Base-by-base conservation (phyloP, 2,329 filamentous ascomycete species). In the Ilyonectria robusta region DNA sequence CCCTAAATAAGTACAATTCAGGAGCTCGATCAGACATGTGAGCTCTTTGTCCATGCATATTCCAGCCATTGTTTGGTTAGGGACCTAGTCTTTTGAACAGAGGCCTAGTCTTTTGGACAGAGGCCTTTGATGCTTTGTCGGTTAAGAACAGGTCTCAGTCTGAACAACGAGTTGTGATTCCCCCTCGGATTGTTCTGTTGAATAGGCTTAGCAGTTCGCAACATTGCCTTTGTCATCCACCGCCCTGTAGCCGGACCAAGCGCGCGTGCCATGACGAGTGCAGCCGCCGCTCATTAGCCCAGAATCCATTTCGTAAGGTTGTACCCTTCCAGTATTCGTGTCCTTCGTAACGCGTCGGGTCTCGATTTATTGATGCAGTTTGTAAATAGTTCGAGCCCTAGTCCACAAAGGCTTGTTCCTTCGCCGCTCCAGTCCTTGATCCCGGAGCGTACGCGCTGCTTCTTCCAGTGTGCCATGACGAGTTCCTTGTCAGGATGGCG, bases 61-160 rank as follows among this genome's bases (percentile, higher is more conserved):
- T 29, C 44, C 23, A 10, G 6, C 9, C 4, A 6, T 19, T 21
- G 6, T 40, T 40, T 31, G 35, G 10, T 5, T 48, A 40, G 11
- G 21, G 26, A 26, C 15, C 15, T 53, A 29, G 44, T 33, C 48
- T 56, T 33, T 10, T 50, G 53, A 50, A 50, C 59, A 42, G 29
- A 8, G 51, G 19, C 26, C 17, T 21, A 29, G 44, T 33, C 48
- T 56, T 33, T 10, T 50, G 53, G 44, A 50, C 59, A 42, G 29
- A 8, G 51, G 19, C 26, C 17, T 21, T 56, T 23, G 42, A 35
- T 29, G 48, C 33, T 57, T 50, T 37, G 53, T 50, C 33, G 23
- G 31, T 15, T 26, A 10, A 40, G 33, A 42, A 50, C n/a, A 50
- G 17, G 8, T 11, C 33, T 37, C 29, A 31, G 7, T 35, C 51